Base-by-base conservation (phyloP, 345 rosid species). In the Gossypium raimondii region DNA sequence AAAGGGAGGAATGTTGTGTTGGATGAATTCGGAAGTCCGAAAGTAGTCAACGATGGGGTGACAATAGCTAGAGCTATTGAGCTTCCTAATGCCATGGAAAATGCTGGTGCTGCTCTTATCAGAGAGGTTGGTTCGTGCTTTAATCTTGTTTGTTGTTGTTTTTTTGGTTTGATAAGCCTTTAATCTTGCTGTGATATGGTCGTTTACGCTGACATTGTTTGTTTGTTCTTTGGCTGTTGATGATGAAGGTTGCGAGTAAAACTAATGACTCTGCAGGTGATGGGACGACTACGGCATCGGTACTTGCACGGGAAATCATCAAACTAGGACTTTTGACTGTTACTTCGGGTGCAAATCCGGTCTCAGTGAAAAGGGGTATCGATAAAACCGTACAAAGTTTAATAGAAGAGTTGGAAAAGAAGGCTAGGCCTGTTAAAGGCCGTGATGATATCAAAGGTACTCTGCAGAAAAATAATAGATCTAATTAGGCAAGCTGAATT, bases 231-330 rank as follows among this genome's bases (percentile, higher is more conserved):
- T 61, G 58, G n/a, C 55, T 68, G 27, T 34, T 45, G 75, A 34
- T 34, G 16, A 34, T 72, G 65, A 62, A 95, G 99, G 99, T 93
- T 77, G 98, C 98, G 0, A 93, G 99, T 81, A 95, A 95, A 84
- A 93, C 99, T 48, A 95, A 95, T 76, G 99, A 95, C 81, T 89
- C 98, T 2, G 97, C 99, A 72, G 99, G 98, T 78, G 99, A 95
- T 84, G 99, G 98, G 20, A 95, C 99, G 10, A 95, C 99, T 62
- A 95, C 99, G 63, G 98, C 99, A 0, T 87, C 98, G 18, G 80
- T 95, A 50, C 94, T 95, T 63, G 98, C 98, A 14, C 85, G 99
- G 61, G 99, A 95, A 77, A 93, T 95, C 2, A 95, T 95, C 77
- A 90, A 85, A 72, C 85, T 91, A 53, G 99, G 99, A 22, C 86